Conservation (phyloP, 352 stramenopile species). For the Pythium volutum region DNA sequence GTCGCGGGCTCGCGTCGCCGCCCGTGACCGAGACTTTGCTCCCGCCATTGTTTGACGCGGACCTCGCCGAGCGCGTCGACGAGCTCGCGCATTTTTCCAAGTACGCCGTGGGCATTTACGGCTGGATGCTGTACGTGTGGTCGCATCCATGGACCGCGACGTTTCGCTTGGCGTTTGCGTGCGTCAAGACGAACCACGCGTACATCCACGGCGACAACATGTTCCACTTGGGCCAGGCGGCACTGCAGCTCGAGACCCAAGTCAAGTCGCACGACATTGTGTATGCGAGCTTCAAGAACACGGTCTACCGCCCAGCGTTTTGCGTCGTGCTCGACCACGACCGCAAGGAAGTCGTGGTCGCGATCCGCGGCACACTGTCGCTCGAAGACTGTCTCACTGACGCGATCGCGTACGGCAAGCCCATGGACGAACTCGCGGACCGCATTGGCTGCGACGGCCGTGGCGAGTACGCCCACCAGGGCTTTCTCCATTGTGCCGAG, state of each 20-base stretch:
- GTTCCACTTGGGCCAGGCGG: slow-evolving; percentile 73
- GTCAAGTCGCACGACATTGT: slow-evolving; percentile 68
- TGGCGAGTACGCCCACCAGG: slow-evolving; percentile 79
- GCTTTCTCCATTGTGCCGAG: slow-evolving; percentile 76
- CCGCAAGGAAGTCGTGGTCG: slow-evolving; percentile 68
- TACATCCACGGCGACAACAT: slow-evolving; percentile 88
- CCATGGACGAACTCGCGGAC: slow-evolving; percentile 62
- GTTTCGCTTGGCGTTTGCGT: slow-evolving; percentile 71
- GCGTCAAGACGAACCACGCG: slow-evolving; percentile 46
- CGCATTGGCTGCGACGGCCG: slow-evolving; percentile 65
- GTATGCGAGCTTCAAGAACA: slow-evolving; percentile 79
- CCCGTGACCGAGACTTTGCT: slow-evolving; percentile 36
- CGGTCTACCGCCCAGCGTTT: slow-evolving; percentile 78
- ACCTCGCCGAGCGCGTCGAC: slow-evolving; percentile 44
- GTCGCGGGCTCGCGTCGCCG: slow-evolving; percentile 13
- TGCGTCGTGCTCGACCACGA: slow-evolving; percentile 78
- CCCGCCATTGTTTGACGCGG: slow-evolving; percentile 34
- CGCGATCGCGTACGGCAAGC: slow-evolving; percentile 79
- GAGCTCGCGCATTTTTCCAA: slow-evolving; percentile 84
- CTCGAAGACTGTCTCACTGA: slow-evolving; percentile 87
- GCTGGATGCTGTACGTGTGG: slow-evolving; percentile 90
- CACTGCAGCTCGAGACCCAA: slow-evolving; percentile 78
- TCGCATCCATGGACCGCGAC: slow-evolving; percentile 85
- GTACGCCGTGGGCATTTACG: slow-evolving; percentile 85
- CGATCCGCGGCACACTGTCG: slow-evolving; percentile 81